Evolutionary conservation across 441 rosid genomes (phyloP), one percentile per base, ranked within the genome.

Genomic region (Populus trichocarpa): DNA sequence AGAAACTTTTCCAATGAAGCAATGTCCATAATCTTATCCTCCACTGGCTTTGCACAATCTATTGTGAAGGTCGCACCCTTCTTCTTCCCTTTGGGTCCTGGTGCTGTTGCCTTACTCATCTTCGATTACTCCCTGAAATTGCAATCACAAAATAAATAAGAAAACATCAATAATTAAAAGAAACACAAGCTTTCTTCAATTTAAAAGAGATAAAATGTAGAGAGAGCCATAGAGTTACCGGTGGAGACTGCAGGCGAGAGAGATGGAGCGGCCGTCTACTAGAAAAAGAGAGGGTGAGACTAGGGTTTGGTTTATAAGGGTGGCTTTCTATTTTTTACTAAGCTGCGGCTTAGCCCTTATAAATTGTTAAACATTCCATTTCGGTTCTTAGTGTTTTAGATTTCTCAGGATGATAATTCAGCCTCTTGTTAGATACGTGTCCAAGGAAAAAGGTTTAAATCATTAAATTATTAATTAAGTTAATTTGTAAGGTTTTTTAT

Each of bases 1-100:
- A 93, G 94, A 79, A 92, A 93, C 87, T 92, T 93, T 80, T 93
- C 98, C 6, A 93, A 82, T 22, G 98, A 90, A 33, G 96, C 93
- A 23, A 93, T 87, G 82, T 93, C 98, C 95, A 93, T 90, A 72
- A 93, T 91, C 85, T 87, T 92, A 63, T 93, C 98, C 78, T 91
- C 97, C 50, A 90, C 97, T 25, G 97, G 98, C 89, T 93, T 93
- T 28, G 89, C 78, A 77, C 96, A 93, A 77, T 91, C 98, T 72
- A 93, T 85, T 67, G 83, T 85, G 75, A 89, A 93, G 25, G 85
- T 50, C 1, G 81, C 96, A 30, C 90, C 90, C 82, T 90, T 93
- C 92, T 91, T 93, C 92, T 87, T 91, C 42, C 88, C 94, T 50
- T 74, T 79, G 12, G 65, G 36, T 83, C 85, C 88, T 18, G 63